Evolutionary conservation across 2,329 filamentous ascomycete species (phyloP).

Genomic region (Acarospora socialis): DNA sequence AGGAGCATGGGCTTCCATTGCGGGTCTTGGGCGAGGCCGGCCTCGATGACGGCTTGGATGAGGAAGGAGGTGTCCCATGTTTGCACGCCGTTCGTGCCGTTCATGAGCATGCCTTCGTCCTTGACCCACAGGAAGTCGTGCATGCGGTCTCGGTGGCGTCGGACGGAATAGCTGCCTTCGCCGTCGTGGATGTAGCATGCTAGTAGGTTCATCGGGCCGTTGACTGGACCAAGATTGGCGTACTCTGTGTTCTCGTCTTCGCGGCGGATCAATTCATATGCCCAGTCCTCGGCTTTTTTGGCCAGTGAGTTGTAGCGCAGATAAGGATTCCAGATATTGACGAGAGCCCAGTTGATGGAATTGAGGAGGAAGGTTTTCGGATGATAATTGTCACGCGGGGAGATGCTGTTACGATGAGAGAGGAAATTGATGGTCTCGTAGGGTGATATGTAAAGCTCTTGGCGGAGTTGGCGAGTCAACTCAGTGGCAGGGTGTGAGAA

Average conservation of each 20-base stretch:
- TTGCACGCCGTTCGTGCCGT: constrained; percentile 96
- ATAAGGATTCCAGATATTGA: constrained; percentile 67
- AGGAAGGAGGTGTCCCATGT: constrained; percentile 90
- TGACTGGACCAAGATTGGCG: constrained; percentile 76
- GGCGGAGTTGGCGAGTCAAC: constrained; percentile 54
- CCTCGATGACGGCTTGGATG: constrained; percentile 68
- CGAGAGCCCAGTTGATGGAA: constrained; percentile 60
- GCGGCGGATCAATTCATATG: constrained; percentile 69
- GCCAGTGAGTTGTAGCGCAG: constrained; percentile 53
- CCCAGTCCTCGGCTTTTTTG: constrained; percentile 63
- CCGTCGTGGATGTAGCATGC: constrained; percentile 76
- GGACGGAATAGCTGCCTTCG: constrained; percentile 54
- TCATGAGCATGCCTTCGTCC: constrained; percentile 79
- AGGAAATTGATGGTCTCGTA: constrained; percentile 67
- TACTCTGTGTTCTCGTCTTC: constrained; percentile 91
- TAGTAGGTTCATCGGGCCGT: constrained; percentile 78
- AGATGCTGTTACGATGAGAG: constrained; percentile 68
- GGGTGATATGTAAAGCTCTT: constrained; percentile 71
- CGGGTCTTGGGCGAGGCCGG: constrained; percentile 61
- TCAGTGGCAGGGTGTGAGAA: constrained; percentile 67
- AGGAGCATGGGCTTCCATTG: constrained; percentile 72
- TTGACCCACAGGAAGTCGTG: constrained; percentile 89
- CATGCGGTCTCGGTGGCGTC: constrained; percentile 64
- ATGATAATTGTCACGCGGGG: constrained; percentile 72
- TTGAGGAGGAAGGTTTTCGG: constrained; percentile 80